Base-by-base conservation (phyloP, 2,329 filamentous ascomycete genomes). In the Fonsecaea pedrosoi region DNA sequence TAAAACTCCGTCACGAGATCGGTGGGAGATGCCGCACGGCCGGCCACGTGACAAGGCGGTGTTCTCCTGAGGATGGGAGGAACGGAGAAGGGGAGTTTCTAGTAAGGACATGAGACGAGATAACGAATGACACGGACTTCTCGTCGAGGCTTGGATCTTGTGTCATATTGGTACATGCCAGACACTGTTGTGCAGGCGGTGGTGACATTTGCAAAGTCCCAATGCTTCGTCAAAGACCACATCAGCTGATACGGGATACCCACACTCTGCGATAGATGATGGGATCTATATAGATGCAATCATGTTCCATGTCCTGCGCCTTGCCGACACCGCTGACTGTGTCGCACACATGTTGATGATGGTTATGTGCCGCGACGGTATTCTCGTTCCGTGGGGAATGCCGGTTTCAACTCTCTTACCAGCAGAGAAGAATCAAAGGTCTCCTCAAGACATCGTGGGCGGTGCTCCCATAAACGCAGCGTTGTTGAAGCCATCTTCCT, bases 391-490 rank as follows among this genome's bases (percentile, higher is more conserved):
- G 3, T 25, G 12, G 10, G 18, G 45, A 30, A 50, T 50, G 13
- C 21, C 12, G 21, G 9, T 8, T 18, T 13, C 21, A 30, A 13
- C 45, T 30, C 18, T 50, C 18, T 4, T 25, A 21, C 21, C 45
- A 18, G 9, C 45, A 10, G 45, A 50, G 42, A 21, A 25, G 18
- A 18, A 25, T 50, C 45, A 10, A 30, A 10, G 42, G 25, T n/a
- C 38, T n/a, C 18, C 9, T 61, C 30, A 70, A 30, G 66, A 65
- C 63, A 69, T 67, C 45, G 65, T 64, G 6, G 74, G 75, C 13
- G 81, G 79, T 4, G 80, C 80, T 57, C 79, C 80, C 78, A 83
- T 82, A 71, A 84, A 84, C 15, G 81, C 81, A 2, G 81, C 80
- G 63, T 79, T 80, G 65, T 77, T 80, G 60, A 80, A 77, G 2